These are phyloP conservation scores for Aristolochia californica DNA, from an alignment of 164 flowering plant species.

Conservation along the genomic window DNA sequence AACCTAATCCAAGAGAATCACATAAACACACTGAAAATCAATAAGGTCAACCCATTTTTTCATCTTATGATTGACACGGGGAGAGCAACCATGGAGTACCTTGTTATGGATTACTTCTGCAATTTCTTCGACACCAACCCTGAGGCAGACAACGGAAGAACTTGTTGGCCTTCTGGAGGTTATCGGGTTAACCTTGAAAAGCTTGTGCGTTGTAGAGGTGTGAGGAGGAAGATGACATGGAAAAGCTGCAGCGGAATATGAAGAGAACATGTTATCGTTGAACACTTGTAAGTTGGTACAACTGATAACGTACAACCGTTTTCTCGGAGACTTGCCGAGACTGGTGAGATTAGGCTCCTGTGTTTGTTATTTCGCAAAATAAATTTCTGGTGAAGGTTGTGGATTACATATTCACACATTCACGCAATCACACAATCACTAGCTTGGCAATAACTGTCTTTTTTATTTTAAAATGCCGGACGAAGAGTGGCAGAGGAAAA, in stretches of 20 bases:
- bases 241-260: conserved; percentile 4
- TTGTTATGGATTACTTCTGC: conserved; percentile 34
- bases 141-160: conserved; percentile 8
- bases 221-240: background rate
- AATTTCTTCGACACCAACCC: conserved; percentile 17
- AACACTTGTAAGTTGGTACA: no score
- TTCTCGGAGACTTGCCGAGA: no score
- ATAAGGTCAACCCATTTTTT: background rate
- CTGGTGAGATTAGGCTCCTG: no score
- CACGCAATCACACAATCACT: no score
- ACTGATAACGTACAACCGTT: no score
- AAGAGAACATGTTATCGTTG: conserved; percentile 3
- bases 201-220: conserved; percentile 1
- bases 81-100: conserved; percentile 10
- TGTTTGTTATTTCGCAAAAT: no score
- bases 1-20: conserved; percentile 25
- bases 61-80: background rate
- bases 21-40: background rate
- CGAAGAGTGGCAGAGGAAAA: no score
- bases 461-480: no score
- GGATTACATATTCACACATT: no score
- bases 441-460: no score
- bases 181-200: background rate
- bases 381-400: no score
- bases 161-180: background rate